Percentiles rank a stretch among this genome's conserved stretches.
Conservation (phyloP, 768 basidiomycete species). For the Agrocybe praecox region DNA sequence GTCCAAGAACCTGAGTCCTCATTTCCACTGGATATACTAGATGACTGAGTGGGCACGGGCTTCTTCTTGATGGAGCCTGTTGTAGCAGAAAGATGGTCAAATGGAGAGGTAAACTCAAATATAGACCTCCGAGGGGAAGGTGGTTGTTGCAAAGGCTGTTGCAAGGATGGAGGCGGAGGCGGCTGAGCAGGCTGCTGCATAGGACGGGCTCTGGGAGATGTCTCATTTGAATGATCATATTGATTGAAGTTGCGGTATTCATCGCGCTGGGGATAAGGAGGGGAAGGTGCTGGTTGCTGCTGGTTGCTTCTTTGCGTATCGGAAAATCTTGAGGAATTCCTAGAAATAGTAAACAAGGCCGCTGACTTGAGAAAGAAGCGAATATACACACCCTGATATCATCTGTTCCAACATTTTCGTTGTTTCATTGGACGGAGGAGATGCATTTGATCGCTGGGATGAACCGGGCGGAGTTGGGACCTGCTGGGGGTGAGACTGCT, state of each 20-base stretch:
- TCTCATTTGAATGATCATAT: conserved; percentile 43
- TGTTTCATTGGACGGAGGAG: conserved; percentile 60
- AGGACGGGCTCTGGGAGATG: conserved; percentile 37
- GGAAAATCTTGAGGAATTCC: conserved; percentile 48
- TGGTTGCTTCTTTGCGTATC: conserved; percentile 44
- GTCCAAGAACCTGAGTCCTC: conserved; percentile 67
- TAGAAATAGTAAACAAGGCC: conserved; percentile 25
- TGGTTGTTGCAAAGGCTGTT: conserved; percentile 48
- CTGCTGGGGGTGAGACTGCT: conserved; percentile 39
- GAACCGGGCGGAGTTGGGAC: conserved; percentile 72
- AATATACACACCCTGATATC: conserved; percentile 70
- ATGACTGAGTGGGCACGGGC: conserved; percentile 53
- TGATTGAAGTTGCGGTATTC: conserved; percentile 50
- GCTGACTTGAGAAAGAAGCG: conserved; percentile 16
- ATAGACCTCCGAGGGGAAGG: conserved; percentile 78
- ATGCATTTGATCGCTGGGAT: conserved; percentile 55
- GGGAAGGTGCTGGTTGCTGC: conserved; percentile 45
- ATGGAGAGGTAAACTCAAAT: conserved; percentile 86
- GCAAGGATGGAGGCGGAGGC: conserved; percentile 21
- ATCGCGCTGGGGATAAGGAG: conserved; percentile 49
- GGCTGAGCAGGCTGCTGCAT: conserved; percentile 23
- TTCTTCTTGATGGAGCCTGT: conserved; percentile 64
- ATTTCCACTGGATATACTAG: conserved; percentile 43
- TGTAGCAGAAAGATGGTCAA: conserved; percentile 70
- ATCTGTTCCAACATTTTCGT: conserved; percentile 83